Base-by-base conservation (phyloP, 495 filamentous ascomycete species). In the Lepraria neglecta region DNA sequence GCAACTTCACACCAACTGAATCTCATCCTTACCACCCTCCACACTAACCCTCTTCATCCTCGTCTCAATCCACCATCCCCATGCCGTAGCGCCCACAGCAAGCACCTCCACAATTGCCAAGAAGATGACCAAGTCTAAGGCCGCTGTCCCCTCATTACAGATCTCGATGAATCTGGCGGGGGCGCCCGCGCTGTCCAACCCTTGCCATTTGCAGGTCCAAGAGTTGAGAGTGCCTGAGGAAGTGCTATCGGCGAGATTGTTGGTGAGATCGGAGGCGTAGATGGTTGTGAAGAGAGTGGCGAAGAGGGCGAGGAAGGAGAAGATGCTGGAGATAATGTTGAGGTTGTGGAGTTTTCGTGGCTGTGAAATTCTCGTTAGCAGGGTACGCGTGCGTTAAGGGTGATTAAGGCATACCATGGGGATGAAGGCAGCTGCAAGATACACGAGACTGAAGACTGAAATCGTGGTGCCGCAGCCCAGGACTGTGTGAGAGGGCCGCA, bases 171-270 rank as follows among this genome's bases (percentile, higher is more conserved):
- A 82, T n/a, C 73, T 63, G 2, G 63, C 56, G 0, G 79, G 77
- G 0, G 71, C 62, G 7, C 35, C 35, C 35, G 61, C 58, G 4
- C 24, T 55, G 7, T 62, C 64, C 21, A 69, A 62, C 19, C 67
- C 60, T 43, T 74, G 72, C 76, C 77, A 80, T 64, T 79, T 80
- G 69, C 79, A 82, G 6, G 78, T 79, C 79, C 79, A 82, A 54
- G 73, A 77, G 30, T 76, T 70, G 17, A 82, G 69, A 11, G 77
- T 81, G 58, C 80, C 78, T 21, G 72, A 71, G 1, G 65, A 45
- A 60, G 64, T 71, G 60, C 51, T 71, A 14, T 74, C 72, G 45
- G 72, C 71, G 1, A 68, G 65, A 19, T 77, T 73, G 9, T 72
- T 73, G 0, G 76, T 75, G 10, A 72, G 72, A 60, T 77, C 73